Percentiles rank a stretch among this genome's conserved stretches.
Conservation (phyloP, 129 eudicot genomes). For the Flaveria ramosissima region DNA sequence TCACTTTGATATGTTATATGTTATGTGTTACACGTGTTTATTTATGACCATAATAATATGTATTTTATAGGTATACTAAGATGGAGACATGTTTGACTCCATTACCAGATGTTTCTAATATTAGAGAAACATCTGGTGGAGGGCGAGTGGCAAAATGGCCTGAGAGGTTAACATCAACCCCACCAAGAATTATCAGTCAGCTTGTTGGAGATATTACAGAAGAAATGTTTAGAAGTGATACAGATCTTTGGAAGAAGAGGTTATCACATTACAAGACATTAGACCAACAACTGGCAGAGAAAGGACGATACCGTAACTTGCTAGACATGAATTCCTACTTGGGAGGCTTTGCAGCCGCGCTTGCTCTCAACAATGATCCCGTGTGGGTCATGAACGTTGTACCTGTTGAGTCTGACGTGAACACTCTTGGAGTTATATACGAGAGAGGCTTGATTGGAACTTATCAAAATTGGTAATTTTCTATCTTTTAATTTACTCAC, state of each 20-base stretch:
- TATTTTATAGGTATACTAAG: slow-evolving; percentile 68
- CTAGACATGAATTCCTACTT: slow-evolving; percentile 90
- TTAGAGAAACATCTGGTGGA: slow-evolving; percentile 74
- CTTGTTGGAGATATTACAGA: slow-evolving; percentile 65
- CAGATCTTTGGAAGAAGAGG: slow-evolving; percentile 68
- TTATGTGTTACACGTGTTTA: background rate
- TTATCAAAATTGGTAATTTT: slow-evolving; percentile 82
- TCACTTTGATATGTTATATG: background rate
- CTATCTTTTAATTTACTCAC: background rate
- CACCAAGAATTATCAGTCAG: slow-evolving; percentile 70
- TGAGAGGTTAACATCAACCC: slow-evolving; percentile 67
- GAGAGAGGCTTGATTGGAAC: slow-evolving; percentile 93
- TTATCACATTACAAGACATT: slow-evolving; percentile 55
- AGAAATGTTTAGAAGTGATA: slow-evolving; percentile 46
- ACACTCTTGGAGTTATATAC: slow-evolving; percentile 79
- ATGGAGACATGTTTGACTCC: slow-evolving; percentile 81
- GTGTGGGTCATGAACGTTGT: slow-evolving; percentile 96
- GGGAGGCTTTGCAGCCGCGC: slow-evolving; percentile 96
- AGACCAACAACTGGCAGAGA: slow-evolving; percentile 67
- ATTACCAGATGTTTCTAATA: slow-evolving; percentile 64
- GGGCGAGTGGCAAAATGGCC: slow-evolving; percentile 82
- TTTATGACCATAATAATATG: background rate
- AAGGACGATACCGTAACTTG: slow-evolving; percentile 77
- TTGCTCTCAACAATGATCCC: slow-evolving; percentile 52
- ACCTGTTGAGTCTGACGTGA: slow-evolving; percentile 63